Percentiles rank a stretch among this genome's conserved stretches.
These are phyloP conservation scores for Penicillium bialowiezense DNA, from an alignment of 495 filamentous ascomycete genomes.

Conservation along the genomic window DNA sequence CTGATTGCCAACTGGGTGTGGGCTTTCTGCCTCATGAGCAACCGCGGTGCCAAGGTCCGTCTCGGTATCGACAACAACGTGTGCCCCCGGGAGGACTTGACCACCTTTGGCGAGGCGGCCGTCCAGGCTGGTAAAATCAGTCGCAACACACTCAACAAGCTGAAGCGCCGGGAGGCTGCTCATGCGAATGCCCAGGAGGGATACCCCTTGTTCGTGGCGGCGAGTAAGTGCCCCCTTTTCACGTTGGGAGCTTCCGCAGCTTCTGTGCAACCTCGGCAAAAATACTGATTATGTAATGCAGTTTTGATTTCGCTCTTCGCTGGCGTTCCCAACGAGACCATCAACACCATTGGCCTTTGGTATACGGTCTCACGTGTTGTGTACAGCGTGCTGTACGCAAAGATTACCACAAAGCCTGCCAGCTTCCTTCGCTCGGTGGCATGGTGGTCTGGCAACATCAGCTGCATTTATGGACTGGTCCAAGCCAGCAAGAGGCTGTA, in stretches of 20 bases:
- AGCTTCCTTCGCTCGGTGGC: constrained; percentile 40
- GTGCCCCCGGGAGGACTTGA: constrained; percentile 43
- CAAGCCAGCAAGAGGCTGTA: constrained; percentile 28
- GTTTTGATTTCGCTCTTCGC: constrained; percentile 31
- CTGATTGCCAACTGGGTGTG: constrained; percentile 46
- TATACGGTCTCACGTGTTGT: constrained; percentile 43
- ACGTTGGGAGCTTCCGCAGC: neutral
- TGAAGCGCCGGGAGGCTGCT: constrained; percentile 47
- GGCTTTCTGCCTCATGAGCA: constrained; percentile 43
- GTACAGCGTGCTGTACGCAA: constrained; percentile 39
- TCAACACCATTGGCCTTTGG: constrained; percentile 43
- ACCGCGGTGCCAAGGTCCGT: constrained; percentile 39
- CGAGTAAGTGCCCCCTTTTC: constrained; percentile 22
- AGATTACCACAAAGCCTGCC: constrained; percentile 29
- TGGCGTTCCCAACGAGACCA: constrained; percentile 31
- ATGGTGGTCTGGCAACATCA: constrained; percentile 49
- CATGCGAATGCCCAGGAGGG: constrained; percentile 50
- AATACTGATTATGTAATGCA: constrained; percentile 14
- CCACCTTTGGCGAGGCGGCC: constrained; percentile 42
- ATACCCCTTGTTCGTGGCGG: constrained; percentile 44
- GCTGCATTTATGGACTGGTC: constrained; percentile 34
- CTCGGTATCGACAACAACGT: constrained; percentile 49
- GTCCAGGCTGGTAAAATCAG: constrained; percentile 50
- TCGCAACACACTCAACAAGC: constrained; percentile 37
- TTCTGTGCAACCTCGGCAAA: neutral